Evolutionary conservation across 2,329 filamentous ascomycete genomes (phyloP).

Genomic region (Beauveria varroae): DNA sequence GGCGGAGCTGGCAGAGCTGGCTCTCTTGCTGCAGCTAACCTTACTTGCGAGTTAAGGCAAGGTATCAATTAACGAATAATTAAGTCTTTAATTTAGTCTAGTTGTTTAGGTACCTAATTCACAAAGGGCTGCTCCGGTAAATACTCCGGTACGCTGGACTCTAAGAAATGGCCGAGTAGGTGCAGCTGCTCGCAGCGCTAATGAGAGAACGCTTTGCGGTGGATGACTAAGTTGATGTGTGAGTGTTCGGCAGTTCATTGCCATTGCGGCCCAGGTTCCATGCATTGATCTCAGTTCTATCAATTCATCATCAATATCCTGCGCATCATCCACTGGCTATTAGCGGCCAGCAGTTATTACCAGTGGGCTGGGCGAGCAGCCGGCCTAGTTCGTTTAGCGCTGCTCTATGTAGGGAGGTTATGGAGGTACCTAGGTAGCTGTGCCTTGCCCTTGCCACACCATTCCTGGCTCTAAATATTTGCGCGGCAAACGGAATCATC

Average conservation of each 20-base stretch:
- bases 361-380: not conserved
- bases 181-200: not conserved
- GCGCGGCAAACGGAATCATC: not conserved
- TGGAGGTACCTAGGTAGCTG: not conserved
- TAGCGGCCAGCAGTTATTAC: not conserved
- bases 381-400: not conserved
- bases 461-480: not conserved
- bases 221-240: no score
- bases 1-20: not conserved
- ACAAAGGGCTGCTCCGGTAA: not conserved
- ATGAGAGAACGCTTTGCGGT: no score
- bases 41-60: no score
- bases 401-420: no score
- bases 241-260: not conserved
- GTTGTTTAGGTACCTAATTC: not conserved
- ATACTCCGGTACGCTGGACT: not conserved
- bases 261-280: not conserved
- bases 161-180: not conserved
- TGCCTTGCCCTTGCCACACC: not conserved
- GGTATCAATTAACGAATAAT: no score
- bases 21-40: not conserved
- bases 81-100: no score
- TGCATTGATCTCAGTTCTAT: not conserved
- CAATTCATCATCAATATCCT: not conserved
- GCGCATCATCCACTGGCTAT: not conserved